Evolutionary conservation across 495 filamentous ascomycete species (phyloP), one percentile per base, ranked within the genome.

Genomic region (Daldinia caldariorum): DNA sequence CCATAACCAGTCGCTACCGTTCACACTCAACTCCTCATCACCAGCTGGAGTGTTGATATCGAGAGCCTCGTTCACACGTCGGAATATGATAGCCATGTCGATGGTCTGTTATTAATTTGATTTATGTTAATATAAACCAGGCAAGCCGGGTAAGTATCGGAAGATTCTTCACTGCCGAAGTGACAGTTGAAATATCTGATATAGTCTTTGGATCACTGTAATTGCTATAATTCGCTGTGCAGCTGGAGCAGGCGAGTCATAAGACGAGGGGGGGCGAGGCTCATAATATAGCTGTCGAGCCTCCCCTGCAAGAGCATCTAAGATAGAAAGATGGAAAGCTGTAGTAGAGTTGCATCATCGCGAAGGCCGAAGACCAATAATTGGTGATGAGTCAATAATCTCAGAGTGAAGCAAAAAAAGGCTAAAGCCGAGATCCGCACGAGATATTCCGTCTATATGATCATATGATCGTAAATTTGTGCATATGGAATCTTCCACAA

Each of bases 1-100:
- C 70, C 73, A 85, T 35, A 84, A 64, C 83, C 83, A 85, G 78
- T 83, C 73, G 63, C 81, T 83, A 41, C 83, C 83, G 58, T 82
- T 75, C 16, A 71, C 74, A 31, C 72, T 77, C n/a, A 85, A 76
- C 45, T 49, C 67, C 37, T 80, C 72, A 59, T 77, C 69, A 6
- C 79, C 82, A 9, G 59, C 51, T 1, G 82, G 81, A 3, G 80
- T 83, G 74, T 86, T 82, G 74, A 79, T 70, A 34, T 67, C 61
- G 18, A 85, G 70, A 32, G 83, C 83, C 29, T 79, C 79, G 72
- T 85, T 85, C 20, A 9, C 61, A 62, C 80, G 80, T 26, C 22
- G 51, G 22, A 70, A 12, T 60, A 82, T 41, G 47, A 81, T 50
- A 45, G 64, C 67, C 76, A 80, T 77, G 20, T 41, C 26, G 50